These are phyloP conservation scores for Amylostereum areolatum DNA, from an alignment of 1,284 basidiomycete species.

Conservation along the genomic window DNA sequence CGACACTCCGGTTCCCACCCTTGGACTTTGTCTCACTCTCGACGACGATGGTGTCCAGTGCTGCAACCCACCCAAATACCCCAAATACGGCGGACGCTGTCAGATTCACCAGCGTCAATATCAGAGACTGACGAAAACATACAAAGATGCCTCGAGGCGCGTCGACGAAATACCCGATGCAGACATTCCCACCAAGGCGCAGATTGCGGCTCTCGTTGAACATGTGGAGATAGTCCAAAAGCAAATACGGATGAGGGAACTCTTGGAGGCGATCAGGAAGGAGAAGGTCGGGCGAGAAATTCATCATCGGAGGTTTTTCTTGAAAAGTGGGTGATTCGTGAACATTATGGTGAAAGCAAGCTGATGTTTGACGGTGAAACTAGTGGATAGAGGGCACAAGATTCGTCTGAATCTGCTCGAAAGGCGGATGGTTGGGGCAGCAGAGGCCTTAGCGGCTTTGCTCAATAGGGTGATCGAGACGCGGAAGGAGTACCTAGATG, in stretches of 20 bases:
- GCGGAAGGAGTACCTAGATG: constrained; percentile 5
- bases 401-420: constrained; percentile 22
- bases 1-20: too few relatives aligned
- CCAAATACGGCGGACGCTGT: constrained; percentile 18
- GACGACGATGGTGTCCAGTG: constrained; percentile 25
- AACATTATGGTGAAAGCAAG: neutral
- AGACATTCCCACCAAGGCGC: constrained; percentile 15
- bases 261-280: constrained; percentile 24
- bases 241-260: constrained; percentile 17
- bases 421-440: constrained; percentile 19
- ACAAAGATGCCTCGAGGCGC: constrained; percentile 23
- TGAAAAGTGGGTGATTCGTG: constrained; percentile 17
- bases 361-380: neutral
- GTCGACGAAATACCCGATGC: constrained; percentile 18
- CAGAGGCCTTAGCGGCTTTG: constrained; percentile 18
- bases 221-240: constrained; percentile 15
- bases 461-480: constrained; percentile 17
- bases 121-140: constrained; percentile 18
- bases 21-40: constrained; percentile 15
- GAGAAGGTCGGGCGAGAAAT: constrained; percentile 23
- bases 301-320: constrained; percentile 20
- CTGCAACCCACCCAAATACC: constrained; percentile 15
- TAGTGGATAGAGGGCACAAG: constrained; percentile 25
- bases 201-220: constrained; percentile 16
- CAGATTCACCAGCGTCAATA: constrained; percentile 23